A percentile compares a stretch with the other conserved stretches of the same genome.
These are phyloP conservation scores for Ustanciosporium gigantosporum DNA, from an alignment of 1,284 basidiomycete species.

Conservation along the genomic window DNA sequence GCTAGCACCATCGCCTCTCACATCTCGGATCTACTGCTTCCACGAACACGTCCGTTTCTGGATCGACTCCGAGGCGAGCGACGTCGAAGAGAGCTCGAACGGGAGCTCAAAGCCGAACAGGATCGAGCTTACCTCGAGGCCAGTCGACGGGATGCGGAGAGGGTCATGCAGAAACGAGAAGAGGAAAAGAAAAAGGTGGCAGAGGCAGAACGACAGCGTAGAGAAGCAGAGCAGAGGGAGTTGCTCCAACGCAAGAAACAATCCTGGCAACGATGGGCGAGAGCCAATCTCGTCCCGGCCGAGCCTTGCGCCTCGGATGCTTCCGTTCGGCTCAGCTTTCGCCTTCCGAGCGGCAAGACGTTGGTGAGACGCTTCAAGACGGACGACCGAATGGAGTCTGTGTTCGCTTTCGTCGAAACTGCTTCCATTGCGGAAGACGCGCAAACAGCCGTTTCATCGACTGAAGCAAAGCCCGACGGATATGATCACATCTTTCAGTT, in stretches of 20 bases:
- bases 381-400: constrained; percentile 26
- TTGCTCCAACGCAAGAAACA: constrained; percentile 11
- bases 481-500: constrained; percentile 44
- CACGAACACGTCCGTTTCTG: constrained; percentile 41
- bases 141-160: constrained; percentile 36
- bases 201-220: constrained; percentile 13
- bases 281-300: constrained; percentile 29
- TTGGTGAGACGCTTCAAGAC: constrained; percentile 32
- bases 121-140: constrained; percentile 51
- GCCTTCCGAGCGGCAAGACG: constrained; percentile 47
- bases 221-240: constrained; percentile 13
- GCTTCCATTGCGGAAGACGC: constrained; percentile 3
- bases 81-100: constrained; percentile 39
- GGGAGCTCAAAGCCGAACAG: constrained; percentile 46
- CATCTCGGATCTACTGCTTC: constrained; percentile 46
- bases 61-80: constrained; percentile 39
- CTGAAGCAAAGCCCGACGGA: constrained; percentile 4
- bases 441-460: no score
- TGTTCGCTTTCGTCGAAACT: constrained; percentile 50
- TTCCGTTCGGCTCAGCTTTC: constrained; percentile 35
- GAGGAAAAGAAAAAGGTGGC: constrained; percentile 25
- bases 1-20: constrained; percentile 37
- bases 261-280: constrained; percentile 51
- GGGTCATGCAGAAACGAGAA: constrained; percentile 28
- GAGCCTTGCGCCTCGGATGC: constrained; percentile 18